A percentile compares a stretch with the other conserved stretches of the same genome.
phyloP scores from a whole-genome alignment of 176 grass and related monocot species.

The sorghum (Sorghum bicolor) region Sorghum_bicolor_NCBIv3 NC_012871.2:72532001-72532500 shows the following conservation, averaged over 20 bases:
- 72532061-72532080: constrained; percentile 49
- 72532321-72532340: neutral
- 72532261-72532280: neutral
- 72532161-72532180: neutral
- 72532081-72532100: constrained; percentile 51
- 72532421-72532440: constrained; percentile 17
- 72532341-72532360: constrained; percentile 20
- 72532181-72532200: neutral
- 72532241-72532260: neutral
- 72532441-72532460: neutral
- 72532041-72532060: neutral
- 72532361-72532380: constrained; percentile 57
- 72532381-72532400: constrained; percentile 67
- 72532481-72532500: constrained; percentile 25
- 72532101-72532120: constrained; percentile 52
- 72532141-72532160: neutral
- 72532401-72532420: constrained; percentile 49
- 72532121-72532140: constrained; percentile 35
- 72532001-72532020: neutral
- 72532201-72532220: neutral
- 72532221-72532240: neutral
- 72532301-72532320: constrained; percentile 42
- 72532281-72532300: constrained; percentile 37
- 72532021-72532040: neutral
- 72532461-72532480: neutral